A percentile compares a stretch with the other conserved stretches of the same genome.
These are phyloP conservation scores for Coccinonectria pachysandricola DNA, from an alignment of 2,329 filamentous ascomycete species.

Conservation along the genomic window DNA sequence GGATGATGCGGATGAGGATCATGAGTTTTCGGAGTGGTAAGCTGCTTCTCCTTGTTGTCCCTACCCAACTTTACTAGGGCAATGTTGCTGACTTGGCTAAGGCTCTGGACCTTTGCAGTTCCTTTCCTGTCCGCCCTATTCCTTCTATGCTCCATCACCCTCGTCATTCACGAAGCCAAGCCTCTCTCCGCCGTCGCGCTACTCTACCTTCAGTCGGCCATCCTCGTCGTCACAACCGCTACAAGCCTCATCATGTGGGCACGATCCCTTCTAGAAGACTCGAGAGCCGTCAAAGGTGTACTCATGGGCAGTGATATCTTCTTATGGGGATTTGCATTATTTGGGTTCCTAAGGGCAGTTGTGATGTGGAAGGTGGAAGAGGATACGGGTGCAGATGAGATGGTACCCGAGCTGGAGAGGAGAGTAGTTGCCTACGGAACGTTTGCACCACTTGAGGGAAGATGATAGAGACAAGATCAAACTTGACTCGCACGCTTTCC, in stretches of 20 bases:
- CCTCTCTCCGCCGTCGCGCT: constrained; percentile 17
- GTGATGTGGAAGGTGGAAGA: constrained; percentile 18
- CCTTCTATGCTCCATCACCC: constrained; percentile 13
- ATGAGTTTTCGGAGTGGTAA: constrained; percentile 17
- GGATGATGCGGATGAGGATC: constrained; percentile 12
- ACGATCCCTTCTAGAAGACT: constrained; percentile 13
- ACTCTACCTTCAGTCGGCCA: constrained; percentile 18
- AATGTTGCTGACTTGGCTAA: constrained; percentile 6
- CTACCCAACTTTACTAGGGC: accelerated
- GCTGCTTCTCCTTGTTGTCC: background rate
- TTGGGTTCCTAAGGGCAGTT: constrained; percentile 20
- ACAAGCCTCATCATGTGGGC: constrained; percentile 13
- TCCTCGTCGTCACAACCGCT: constrained; percentile 13
- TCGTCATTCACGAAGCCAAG: constrained; percentile 18
- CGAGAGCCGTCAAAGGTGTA: constrained; percentile 14
- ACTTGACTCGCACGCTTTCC: too few species aligned
- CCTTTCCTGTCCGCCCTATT: constrained; percentile 10
- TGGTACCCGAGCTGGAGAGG: constrained; percentile 1
- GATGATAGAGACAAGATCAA: too few species aligned
- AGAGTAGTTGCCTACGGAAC: background rate
- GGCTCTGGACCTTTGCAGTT: constrained; percentile 18
- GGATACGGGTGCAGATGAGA: background rate
- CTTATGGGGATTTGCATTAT: constrained; percentile 18
- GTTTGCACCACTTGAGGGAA: background rate
- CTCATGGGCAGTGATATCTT: constrained; percentile 18